phyloP scores from a whole-genome alignment of 139 green algal species.

The Micractinium sp. region DNA sequence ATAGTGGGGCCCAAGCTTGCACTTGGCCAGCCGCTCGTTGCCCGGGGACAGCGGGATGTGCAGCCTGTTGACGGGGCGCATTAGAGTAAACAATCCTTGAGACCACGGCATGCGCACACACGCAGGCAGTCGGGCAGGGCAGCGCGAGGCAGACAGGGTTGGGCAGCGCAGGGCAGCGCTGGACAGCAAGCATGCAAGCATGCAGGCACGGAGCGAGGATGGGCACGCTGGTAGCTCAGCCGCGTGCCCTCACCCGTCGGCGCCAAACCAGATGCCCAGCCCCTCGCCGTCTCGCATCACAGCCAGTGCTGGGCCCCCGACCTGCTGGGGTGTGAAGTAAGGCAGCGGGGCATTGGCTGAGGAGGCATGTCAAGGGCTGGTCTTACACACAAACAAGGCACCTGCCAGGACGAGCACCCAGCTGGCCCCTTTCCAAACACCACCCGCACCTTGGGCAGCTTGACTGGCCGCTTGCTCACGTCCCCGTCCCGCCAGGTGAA shows the following conservation, averaged over 20 bases:
- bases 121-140: no score
- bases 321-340: conserved; percentile 29
- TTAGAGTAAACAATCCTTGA: no score
- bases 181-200: no score
- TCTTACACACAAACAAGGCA: not conserved
- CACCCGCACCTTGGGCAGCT: conserved; percentile 73
- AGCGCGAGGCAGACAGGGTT: no score
- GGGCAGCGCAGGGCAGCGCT: no score
- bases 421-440: not conserved
- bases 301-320: conserved; percentile 62
- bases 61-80: conserved; percentile 35
- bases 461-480: conserved; percentile 51
- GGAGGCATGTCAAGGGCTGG: not conserved
- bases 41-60: conserved; percentile 57
- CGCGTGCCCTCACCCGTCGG: conserved; percentile 50
- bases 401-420: not conserved
- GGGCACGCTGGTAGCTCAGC: no score
- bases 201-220: no score
- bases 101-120: no score
- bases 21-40: conserved; percentile 49
- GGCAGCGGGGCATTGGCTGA: not conserved
- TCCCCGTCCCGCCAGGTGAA: conserved; percentile 77
- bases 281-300: conserved; percentile 66
- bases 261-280: conserved; percentile 69
- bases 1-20: conserved; percentile 22